phyloP scores from a whole-genome alignment of 257 asterid genomes.

The Anisodus tanguticus region DNA sequence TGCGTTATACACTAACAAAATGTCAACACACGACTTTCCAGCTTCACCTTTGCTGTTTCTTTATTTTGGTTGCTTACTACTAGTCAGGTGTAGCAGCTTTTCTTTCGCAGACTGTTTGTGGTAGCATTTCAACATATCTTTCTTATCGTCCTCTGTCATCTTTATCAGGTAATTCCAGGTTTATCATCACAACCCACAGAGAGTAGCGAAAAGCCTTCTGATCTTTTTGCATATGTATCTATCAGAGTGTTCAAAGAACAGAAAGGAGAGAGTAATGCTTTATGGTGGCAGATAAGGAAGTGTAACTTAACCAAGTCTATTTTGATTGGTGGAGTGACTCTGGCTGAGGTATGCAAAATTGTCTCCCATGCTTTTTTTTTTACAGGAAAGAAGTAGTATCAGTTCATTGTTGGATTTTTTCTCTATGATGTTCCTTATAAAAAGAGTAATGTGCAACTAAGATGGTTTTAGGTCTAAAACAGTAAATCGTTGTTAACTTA shows the following conservation, averaged over 20 bases:
- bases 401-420: not conserved
- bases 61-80: not conserved
- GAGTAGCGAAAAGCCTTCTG: constrained; percentile 45
- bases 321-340: constrained; percentile 61
- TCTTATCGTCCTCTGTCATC: not conserved
- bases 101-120: not conserved
- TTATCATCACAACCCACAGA: constrained; percentile 50
- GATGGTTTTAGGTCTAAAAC: not conserved
- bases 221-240: constrained; percentile 61
- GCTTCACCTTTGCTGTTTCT: not conserved
- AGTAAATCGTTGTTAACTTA: not conserved
- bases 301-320: constrained; percentile 74
- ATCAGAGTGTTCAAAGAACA: constrained; percentile 42
- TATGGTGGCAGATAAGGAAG: constrained; percentile 57
- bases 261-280: constrained; percentile 32
- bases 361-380: not conserved
- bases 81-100: not conserved
- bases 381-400: not conserved
- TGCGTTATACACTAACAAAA: not conserved
- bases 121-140: not conserved
- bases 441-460: not conserved
- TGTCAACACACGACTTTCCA: not conserved
- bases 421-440: not conserved
- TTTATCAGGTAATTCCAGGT: constrained; percentile 77
- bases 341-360: constrained; percentile 65